These are phyloP conservation scores for Macrolepiota albuminosa DNA, from an alignment of 768 basidiomycete species.

Conservation along the genomic window DNA sequence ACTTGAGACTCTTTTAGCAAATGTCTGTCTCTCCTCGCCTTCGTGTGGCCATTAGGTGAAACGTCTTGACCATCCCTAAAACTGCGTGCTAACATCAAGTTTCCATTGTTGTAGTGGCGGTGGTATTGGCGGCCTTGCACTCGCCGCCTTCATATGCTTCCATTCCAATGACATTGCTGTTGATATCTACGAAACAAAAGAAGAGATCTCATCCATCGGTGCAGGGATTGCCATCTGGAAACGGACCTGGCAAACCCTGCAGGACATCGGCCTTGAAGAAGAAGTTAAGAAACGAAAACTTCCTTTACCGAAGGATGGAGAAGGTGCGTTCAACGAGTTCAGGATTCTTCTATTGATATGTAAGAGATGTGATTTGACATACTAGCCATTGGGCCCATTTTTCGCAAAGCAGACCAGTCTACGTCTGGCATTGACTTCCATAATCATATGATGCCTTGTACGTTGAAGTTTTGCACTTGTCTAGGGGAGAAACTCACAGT, in stretches of 20 bases:
- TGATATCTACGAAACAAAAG: constrained; percentile 40
- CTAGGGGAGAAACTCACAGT: too few relatives aligned
- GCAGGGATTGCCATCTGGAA: constrained; percentile 39
- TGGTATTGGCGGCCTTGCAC: constrained; percentile 33
- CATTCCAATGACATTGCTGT: constrained; percentile 23
- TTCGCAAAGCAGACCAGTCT: constrained; percentile 21
- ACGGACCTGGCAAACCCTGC: constrained; percentile 33
- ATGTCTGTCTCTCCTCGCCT: too few relatives aligned
- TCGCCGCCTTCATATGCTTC: constrained; percentile 31
- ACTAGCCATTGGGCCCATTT: constrained; percentile 20
- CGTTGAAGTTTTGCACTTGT: neutral
- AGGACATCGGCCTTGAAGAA: constrained; percentile 30
- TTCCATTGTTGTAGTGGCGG: constrained; percentile 16
- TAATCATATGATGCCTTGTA: constrained; percentile 22
- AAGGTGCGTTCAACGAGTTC: constrained; percentile 10
- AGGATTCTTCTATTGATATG: neutral
- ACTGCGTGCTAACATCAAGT: too few relatives aligned
- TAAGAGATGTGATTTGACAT: too few relatives aligned
- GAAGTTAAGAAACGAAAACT: constrained; percentile 19
- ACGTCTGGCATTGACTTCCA: constrained; percentile 20
- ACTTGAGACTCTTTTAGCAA: too few relatives aligned
- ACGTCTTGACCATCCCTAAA: neutral
- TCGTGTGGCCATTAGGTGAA: too few relatives aligned
- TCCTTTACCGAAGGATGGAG: constrained; percentile 21
- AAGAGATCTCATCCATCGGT: constrained; percentile 33